phyloP scores from a whole-genome alignment of 2,329 filamentous ascomycete species.

The Xylariaceae sp. region DNA sequence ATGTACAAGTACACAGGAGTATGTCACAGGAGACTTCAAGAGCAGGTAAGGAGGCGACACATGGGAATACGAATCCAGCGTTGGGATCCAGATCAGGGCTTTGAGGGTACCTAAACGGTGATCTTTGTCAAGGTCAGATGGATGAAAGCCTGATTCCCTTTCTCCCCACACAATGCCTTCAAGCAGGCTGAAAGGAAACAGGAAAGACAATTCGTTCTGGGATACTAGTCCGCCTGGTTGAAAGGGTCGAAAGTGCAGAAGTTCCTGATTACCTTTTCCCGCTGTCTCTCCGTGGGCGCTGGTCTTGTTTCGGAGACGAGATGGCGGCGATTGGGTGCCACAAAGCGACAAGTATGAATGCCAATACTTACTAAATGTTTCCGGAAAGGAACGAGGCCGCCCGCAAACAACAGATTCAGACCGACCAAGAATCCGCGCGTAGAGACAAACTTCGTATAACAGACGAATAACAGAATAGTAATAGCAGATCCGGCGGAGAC shows the following conservation, averaged over 20 bases:
- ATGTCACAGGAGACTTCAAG: background rate
- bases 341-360: slow-evolving; percentile 2
- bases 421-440: background rate
- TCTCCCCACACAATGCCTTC: background rate
- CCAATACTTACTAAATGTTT: slow-evolving; percentile 1
- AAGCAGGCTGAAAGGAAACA: background rate
- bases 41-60: background rate
- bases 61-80: background rate
- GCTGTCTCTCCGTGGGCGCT: background rate
- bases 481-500: no score
- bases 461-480: no score
- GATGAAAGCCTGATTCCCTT: slow-evolving; percentile 6
- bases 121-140: slow-evolving; percentile 8
- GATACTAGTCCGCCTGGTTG: background rate
- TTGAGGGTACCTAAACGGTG: background rate
- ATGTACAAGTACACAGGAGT: background rate
- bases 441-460: background rate
- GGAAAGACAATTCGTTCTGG: background rate
- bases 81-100: slow-evolving; percentile 5
- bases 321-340: background rate
- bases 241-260: background rate
- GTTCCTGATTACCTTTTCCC: background rate
- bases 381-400: background rate
- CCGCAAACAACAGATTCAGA: background rate
- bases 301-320: background rate